Base-by-base conservation (phyloP, 2,329 filamentous ascomycete species). In the Penicillium verrucosum region DNA sequence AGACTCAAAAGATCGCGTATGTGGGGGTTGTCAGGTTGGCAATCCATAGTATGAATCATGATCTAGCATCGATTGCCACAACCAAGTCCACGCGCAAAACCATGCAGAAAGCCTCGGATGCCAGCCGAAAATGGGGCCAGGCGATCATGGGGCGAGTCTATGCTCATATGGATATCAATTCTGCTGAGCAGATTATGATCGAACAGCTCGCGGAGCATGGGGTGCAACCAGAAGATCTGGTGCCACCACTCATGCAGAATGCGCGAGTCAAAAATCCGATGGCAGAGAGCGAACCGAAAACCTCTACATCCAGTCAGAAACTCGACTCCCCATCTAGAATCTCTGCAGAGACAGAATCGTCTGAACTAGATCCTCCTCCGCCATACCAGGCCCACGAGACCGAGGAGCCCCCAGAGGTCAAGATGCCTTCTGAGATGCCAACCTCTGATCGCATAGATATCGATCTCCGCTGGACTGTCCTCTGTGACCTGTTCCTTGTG, bases 81-180 rank as follows among this genome's bases (percentile, higher is more conserved):
- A 86, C 82, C 2, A 90, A 82, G 66, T 83, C 81, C 41, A 82
- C 85, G 1, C 94, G 88, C 74, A 97, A 93, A 72, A 79, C 86
- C 42, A 72, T 92, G 11, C 81, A 84, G 30, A 77, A 88, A 59
- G 85, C 89, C 0, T 78, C 86, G 11, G 94, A 97, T 73, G 84
- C 87, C 36, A 88, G 90, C 78, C 89, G 89, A 74, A 97, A 97
- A 89, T 99, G 93, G 93, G 87, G 89, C 55, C 94, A 99, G 73
- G 95, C 95, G 78, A 96, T 96, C 83, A 99, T 99, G 92, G 86
- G 97, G 58, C 86, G 93, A 25, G 74, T 99, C 12, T 99, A 97
- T 73, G 80, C 85, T 12, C 94, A 99, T 75, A 99, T 99, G 94
- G 94, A 99, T 58, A 95, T 99, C 68, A 92, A 87, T 68, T 80